phyloP scores from a whole-genome alignment of 2,329 filamentous ascomycete genomes.

The Alternaria novae-zelandiae region DNA sequence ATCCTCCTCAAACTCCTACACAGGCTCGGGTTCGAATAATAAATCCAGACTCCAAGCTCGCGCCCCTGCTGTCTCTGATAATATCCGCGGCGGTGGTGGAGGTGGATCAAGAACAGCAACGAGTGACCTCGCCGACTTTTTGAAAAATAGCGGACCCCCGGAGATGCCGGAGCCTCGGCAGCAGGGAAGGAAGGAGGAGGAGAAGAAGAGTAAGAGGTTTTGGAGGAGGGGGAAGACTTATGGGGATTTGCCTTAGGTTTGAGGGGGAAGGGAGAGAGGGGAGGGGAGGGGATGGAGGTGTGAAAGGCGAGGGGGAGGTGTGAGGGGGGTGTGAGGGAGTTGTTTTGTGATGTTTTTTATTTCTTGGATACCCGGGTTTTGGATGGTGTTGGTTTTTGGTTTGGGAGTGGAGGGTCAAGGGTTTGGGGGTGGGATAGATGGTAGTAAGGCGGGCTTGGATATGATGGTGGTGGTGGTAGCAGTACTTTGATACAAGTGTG shows the following conservation, averaged over 20 bases:
- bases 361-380: background rate
- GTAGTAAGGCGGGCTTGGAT: background rate
- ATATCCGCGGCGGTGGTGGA: background rate
- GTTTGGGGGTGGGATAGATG: background rate
- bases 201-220: conserved; percentile 42
- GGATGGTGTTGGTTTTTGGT: background rate
- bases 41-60: conserved; percentile 38
- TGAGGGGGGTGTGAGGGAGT: no score
- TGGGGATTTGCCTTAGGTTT: conserved; percentile 20
- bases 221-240: conserved; percentile 43
- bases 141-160: conserved; percentile 50
- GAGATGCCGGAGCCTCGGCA: conserved; percentile 22
- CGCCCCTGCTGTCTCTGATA: conserved; percentile 30
- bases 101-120: conserved; percentile 39
- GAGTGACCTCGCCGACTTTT: conserved; percentile 53
- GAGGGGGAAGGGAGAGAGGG: background rate
- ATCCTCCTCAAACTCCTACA: conserved; percentile 16
- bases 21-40: conserved; percentile 17
- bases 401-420: no score
- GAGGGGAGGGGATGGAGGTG: background rate
- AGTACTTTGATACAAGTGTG: background rate
- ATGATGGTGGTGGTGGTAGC: background rate
- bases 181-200: conserved; percentile 35
- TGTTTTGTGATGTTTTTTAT: background rate
- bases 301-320: no score